Base-by-base conservation (phyloP, 805 yeast genomes). In the Schizosaccharomyces japonicus region DNA sequence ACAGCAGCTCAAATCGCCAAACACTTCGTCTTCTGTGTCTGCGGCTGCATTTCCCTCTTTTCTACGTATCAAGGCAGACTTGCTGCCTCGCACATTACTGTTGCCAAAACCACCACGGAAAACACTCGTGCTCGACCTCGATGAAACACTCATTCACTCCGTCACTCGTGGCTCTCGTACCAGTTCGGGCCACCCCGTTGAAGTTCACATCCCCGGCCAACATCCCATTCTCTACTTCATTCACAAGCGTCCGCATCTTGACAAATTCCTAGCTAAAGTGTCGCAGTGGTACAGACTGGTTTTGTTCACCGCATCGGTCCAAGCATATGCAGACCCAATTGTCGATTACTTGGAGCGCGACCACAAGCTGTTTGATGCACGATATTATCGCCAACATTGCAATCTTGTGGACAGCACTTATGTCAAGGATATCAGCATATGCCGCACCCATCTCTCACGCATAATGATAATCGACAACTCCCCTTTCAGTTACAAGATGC, bases 291-390 rank as follows among this genome's bases (percentile, higher is more conserved):
- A 73, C 62, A 79, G 83, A 54, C 65, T 90, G 39, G 85, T 84
- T 29, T 75, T 92, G 7, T 90, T 90, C 66, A 90, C 98, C 0
- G 98, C 98, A 1, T 79, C 93, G 34, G 85, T 90, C 51, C 74
- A 76, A 60, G 94, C 83, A 58, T 90, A 90, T 57, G 96, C 98
- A 0, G 98, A 90, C 57, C 96, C 98, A 0, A 92, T 90, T 47
- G 81, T 90, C 47, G 87, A 87, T 61, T 81, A 85, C 76, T 66
- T 87, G 19, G 96, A 87, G 59, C 68, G 70, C 55, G 81, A 78
- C 54, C 50, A 66, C 55, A 57, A 62, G 56, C 67, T 60, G 63
- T 75, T 73, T 63, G 56, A 65, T 44, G 69, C 69, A 49, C 65
- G 96, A 47, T 75, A 69, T 52, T 87, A 87, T 60, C 68, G 96